Conservation (phyloP, 2,329 filamentous ascomycete genomes). For the Alternaria rosae region DNA sequence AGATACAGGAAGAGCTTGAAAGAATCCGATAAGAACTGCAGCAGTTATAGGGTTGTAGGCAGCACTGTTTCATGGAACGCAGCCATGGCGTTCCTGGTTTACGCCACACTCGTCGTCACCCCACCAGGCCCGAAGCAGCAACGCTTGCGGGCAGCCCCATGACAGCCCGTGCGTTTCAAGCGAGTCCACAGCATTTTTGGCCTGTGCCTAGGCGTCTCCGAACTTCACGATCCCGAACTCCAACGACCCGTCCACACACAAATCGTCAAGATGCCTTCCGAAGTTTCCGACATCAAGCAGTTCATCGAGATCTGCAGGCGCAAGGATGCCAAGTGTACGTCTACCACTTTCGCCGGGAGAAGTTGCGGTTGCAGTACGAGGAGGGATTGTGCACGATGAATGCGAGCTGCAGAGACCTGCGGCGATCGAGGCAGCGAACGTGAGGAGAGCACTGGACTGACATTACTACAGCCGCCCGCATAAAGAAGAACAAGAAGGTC, state of each 20-base stretch:
- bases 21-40: not conserved
- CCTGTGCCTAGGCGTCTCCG: conserved; percentile 5
- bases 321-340: conserved; percentile 99
- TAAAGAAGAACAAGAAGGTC: conserved; percentile 88
- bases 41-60: conserved; percentile 12
- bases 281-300: conserved; percentile 98
- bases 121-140: conserved; percentile 28
- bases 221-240: conserved; percentile 33
- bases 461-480: conserved; percentile 55
- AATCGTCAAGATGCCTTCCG: conserved; percentile 89
- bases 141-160: conserved; percentile 33
- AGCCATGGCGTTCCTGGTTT: conserved; percentile 3
- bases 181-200: conserved; percentile 46
- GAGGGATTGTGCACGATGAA: conserved; percentile 9
- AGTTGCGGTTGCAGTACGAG: conserved; percentile 11
- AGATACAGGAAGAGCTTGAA: too few relatives aligned
- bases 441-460: conserved; percentile 8
- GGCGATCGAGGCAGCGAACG: not conserved
- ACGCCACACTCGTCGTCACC: conserved; percentile 39
- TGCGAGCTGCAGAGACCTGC: not conserved
- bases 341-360: conserved; percentile 7
- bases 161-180: conserved; percentile 42
- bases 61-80: conserved; percentile 17
- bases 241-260: conserved; percentile 41
- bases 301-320: conserved; percentile 99